Percentiles rank a stretch among this genome's conserved stretches.
Conservation (phyloP, 495 filamentous ascomycete species). For the Hypomontagnella submonticulosa region DNA sequence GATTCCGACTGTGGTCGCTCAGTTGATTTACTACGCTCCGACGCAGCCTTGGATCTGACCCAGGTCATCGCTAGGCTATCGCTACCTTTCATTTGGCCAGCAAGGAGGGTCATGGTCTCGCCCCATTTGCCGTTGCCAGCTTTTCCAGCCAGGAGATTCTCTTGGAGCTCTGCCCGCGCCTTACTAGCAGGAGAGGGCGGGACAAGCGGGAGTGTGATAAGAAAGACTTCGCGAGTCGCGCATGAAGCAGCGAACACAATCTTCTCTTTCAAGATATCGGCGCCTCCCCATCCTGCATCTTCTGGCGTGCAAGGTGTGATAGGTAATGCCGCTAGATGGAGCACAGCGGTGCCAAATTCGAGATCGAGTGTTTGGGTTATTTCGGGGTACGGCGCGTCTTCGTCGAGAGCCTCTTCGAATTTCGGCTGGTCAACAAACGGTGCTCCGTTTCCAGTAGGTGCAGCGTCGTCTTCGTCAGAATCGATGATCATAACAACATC, state of each 20-base stretch:
- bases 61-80: constrained; percentile 75
- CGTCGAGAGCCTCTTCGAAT: constrained; percentile 55
- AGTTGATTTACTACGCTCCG: constrained; percentile 49
- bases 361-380: constrained; percentile 75
- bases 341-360: constrained; percentile 69
- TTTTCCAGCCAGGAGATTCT: constrained; percentile 54
- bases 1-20: constrained; percentile 49
- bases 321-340: constrained; percentile 69
- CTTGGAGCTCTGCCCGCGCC: constrained; percentile 57
- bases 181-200: constrained; percentile 75
- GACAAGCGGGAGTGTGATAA: constrained; percentile 77
- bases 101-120: constrained; percentile 67
- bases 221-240: constrained; percentile 71
- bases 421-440: constrained; percentile 59
- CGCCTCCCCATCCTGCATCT: constrained; percentile 65
- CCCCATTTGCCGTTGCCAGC: constrained; percentile 69
- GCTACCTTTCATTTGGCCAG: constrained; percentile 69
- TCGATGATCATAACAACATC: constrained; percentile 81
- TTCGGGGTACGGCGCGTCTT: constrained; percentile 60
- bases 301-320: constrained; percentile 57
- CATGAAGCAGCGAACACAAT: constrained; percentile 79
- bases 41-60: constrained; percentile 53
- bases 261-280: constrained; percentile 68
- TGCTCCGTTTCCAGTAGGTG: constrained; percentile 33
- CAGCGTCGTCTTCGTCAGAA: constrained; percentile 75